A percentile compares a stretch with the other conserved stretches of the same genome.
Evolutionary conservation across 371 early-diverging fungal species (phyloP).

Genomic region (Enterocytospora artemiae): DNA sequence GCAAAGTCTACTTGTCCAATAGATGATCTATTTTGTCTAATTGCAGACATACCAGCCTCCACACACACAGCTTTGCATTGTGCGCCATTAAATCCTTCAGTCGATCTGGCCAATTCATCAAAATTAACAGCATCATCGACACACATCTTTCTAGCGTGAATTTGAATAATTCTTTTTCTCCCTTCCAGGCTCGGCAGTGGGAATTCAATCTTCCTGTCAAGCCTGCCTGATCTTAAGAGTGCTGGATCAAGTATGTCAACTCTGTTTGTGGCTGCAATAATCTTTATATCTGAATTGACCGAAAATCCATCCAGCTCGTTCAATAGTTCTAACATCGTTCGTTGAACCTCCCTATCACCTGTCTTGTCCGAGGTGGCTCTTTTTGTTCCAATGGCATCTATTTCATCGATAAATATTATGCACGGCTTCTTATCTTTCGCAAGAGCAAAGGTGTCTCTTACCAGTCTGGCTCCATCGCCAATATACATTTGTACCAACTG

Average conservation of each 20-base stretch:
- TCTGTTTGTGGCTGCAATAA: slow-evolving; percentile 99
- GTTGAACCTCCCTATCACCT: slow-evolving; percentile 97
- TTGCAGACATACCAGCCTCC: slow-evolving; percentile 96
- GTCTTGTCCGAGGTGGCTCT: slow-evolving; percentile 90
- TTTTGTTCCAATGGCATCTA: slow-evolving; percentile 98
- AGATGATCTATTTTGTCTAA: slow-evolving; percentile 74
- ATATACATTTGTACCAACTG: slow-evolving; percentile 98
- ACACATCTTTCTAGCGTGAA: slow-evolving; percentile 97
- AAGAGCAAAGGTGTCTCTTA: slow-evolving; percentile 90
- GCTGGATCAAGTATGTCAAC: slow-evolving; percentile 99
- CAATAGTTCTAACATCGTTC: slow-evolving; percentile 97
- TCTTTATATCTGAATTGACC: slow-evolving; percentile 85
- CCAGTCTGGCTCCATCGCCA: slow-evolving; percentile 95
- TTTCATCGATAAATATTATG: slow-evolving; percentile 99
- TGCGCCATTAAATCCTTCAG: slow-evolving; percentile 98
- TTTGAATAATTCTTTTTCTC: slow-evolving; percentile 90
- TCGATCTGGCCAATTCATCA: slow-evolving; percentile 88
- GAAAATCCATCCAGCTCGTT: slow-evolving; percentile 98
- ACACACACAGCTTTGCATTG: slow-evolving; percentile 98
- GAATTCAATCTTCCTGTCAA: slow-evolving; percentile 99
- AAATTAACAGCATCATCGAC: slow-evolving; percentile 86
- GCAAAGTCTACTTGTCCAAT: slow-evolving; percentile 95
- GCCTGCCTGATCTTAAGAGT: slow-evolving; percentile 87
- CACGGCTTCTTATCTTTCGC: slow-evolving; percentile 96
- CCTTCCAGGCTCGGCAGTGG: slow-evolving; percentile 94